Conservation (phyloP, 2,329 filamentous ascomycete genomes). For the Colletotrichum tropicale region DNA sequence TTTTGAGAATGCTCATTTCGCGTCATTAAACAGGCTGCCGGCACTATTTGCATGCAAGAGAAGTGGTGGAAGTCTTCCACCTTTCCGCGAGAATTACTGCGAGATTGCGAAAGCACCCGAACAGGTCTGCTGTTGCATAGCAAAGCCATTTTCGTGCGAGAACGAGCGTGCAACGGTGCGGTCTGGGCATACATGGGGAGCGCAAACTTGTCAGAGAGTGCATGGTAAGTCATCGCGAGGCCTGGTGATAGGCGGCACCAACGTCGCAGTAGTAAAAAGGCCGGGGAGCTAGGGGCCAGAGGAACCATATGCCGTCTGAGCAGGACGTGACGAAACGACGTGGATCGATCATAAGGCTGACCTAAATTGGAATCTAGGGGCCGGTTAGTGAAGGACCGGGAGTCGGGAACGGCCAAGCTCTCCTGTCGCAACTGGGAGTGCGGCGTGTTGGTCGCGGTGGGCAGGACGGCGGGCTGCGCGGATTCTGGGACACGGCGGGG, state of each 20-base stretch:
- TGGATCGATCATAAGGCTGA: conserved; percentile 19
- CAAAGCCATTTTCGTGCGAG: conserved; percentile 69
- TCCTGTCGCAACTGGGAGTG: conserved; percentile 96
- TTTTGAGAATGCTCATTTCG: conserved; percentile 7
- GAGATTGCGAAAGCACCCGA: conserved; percentile 76
- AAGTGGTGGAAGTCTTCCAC: conserved; percentile 72
- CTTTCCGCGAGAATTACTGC: conserved; percentile 76
- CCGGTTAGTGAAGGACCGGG: conserved; percentile 72
- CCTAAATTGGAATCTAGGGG: conserved; percentile 61
- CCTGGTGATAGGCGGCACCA: conserved; percentile 16
- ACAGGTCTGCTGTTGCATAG: conserved; percentile 83
- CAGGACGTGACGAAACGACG: background rate
- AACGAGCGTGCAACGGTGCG: conserved; percentile 6
- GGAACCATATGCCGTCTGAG: background rate
- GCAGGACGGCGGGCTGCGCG: conserved; percentile 13
- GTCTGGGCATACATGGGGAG: conserved; percentile 90
- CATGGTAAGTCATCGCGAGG: conserved; percentile 70
- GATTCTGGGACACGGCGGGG: conserved; percentile 11
- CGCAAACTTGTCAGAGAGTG: conserved; percentile 90
- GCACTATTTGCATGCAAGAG: conserved; percentile 80
- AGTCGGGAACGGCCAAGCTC: conserved; percentile 72
- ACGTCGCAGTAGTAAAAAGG: background rate
- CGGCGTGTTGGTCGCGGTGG: conserved; percentile 77
- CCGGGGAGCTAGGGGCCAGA: background rate
- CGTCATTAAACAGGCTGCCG: conserved; percentile 59